Evolutionary conservation across 495 filamentous ascomycete genomes (phyloP).

Genomic region (Zalerion maritima): DNA sequence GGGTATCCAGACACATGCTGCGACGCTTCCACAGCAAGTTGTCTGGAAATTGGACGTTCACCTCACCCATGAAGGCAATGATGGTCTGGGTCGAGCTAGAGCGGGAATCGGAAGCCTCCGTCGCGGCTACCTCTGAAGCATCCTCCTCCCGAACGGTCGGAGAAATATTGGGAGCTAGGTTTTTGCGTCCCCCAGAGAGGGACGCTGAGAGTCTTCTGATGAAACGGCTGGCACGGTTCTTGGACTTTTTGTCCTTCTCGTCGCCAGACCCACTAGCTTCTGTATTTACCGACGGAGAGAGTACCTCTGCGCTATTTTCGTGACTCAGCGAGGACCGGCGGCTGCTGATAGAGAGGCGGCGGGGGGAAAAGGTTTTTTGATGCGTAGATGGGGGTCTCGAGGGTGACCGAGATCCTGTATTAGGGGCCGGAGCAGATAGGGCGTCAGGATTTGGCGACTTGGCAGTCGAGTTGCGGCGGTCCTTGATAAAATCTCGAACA

Average conservation of each 20-base stretch:
- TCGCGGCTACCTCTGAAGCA: conserved; percentile 27
- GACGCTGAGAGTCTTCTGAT: conserved; percentile 67
- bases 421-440: conserved; percentile 12
- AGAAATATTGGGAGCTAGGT: conserved; percentile 38
- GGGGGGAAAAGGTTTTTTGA: conserved; percentile 15
- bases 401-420: conserved; percentile 21
- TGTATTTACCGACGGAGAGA: neutral
- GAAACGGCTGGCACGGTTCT: conserved; percentile 54
- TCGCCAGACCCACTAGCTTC: conserved; percentile 4
- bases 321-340: conserved; percentile 25
- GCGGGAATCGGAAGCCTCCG: conserved; percentile 10
- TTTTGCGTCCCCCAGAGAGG: conserved; percentile 47
- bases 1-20: conserved; percentile 59
- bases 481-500: conserved; percentile 39
- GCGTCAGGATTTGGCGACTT: conserved; percentile 11
- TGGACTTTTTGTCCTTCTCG: conserved; percentile 39
- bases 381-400: conserved; percentile 27
- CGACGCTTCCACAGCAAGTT: conserved; percentile 85
- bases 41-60: conserved; percentile 89
- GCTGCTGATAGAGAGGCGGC: conserved; percentile 30
- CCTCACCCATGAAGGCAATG: conserved; percentile 59
- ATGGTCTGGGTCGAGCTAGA: conserved; percentile 27
- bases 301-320: no score
- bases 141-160: conserved; percentile 52
- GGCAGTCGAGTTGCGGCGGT: conserved; percentile 23